These are phyloP conservation scores for Scheffersomyces titani DNA, from an alignment of 1,139 yeast species.

Conservation along the genomic window DNA sequence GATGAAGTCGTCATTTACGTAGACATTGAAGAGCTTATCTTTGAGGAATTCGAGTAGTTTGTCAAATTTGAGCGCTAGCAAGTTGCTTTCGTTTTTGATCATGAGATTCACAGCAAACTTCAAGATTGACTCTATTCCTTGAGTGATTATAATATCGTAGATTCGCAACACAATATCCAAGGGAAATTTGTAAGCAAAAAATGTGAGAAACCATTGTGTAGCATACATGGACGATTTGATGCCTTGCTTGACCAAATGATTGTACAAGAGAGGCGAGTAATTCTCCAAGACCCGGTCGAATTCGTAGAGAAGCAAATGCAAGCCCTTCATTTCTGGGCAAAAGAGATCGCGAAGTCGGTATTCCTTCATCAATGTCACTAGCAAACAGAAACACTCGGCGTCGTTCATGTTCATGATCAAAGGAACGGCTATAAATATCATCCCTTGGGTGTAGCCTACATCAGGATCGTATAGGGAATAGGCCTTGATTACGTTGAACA, in stretches of 20 bases:
- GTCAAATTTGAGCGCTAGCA: slow-evolving; percentile 71
- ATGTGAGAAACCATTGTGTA: slow-evolving; percentile 91
- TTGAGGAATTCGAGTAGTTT: slow-evolving; percentile 72
- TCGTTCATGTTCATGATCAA: slow-evolving; percentile 79
- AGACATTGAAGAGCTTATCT: slow-evolving; percentile 73
- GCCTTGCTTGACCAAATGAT: slow-evolving; percentile 81
- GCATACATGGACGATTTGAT: slow-evolving; percentile 92
- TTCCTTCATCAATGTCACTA: slow-evolving; percentile 81
- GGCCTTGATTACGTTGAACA: slow-evolving; percentile 77
- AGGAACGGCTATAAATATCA: slow-evolving; percentile 91
- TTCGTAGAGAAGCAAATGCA: slow-evolving; percentile 81
- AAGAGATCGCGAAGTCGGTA: slow-evolving; percentile 77
- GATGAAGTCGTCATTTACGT: slow-evolving; percentile 48
- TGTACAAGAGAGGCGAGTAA: slow-evolving; percentile 63
- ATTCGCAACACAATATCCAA: slow-evolving; percentile 78
- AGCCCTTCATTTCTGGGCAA: slow-evolving; percentile 91
- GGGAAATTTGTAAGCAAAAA: slow-evolving; percentile 93
- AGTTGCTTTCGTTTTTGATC: slow-evolving; percentile 59
- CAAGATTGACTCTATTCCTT: slow-evolving; percentile 82
- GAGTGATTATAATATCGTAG: slow-evolving; percentile 82
- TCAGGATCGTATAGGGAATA: slow-evolving; percentile 87
- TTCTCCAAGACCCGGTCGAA: slow-evolving; percentile 83
- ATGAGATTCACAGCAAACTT: slow-evolving; percentile 80
- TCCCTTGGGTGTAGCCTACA: slow-evolving; percentile 96
- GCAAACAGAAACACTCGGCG: slow-evolving; percentile 79